Conservation (phyloP, 139 green algal species). For the Chlamydomonas sp. region DNA sequence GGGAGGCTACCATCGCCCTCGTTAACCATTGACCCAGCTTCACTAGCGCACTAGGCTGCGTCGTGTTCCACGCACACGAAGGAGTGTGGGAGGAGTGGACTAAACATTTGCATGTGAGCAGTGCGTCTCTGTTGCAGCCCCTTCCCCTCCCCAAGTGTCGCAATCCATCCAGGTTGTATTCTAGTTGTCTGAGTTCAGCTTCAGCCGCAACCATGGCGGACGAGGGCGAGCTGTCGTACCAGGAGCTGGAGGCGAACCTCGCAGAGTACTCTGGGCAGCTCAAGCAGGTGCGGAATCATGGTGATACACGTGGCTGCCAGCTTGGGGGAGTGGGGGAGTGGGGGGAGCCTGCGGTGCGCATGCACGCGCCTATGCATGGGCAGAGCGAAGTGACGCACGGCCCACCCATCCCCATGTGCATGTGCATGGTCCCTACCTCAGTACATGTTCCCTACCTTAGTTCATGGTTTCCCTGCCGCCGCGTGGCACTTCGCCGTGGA, state of each 20-base stretch:
- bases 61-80: not conserved
- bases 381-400: too few species aligned
- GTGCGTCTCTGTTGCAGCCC: not conserved
- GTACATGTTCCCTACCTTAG: too few species aligned
- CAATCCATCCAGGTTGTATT: not conserved
- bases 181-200: not conserved
- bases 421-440: too few species aligned
- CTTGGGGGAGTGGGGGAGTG: not conserved
- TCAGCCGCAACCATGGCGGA: not conserved
- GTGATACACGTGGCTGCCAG: not conserved
- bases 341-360: too few species aligned
- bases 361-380: too few species aligned
- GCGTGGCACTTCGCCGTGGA: too few species aligned
- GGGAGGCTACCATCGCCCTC: not conserved
- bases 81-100: not conserved
- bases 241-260: slow-evolving; percentile 50
- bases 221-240: slow-evolving; percentile 13
- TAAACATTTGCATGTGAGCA: not conserved
- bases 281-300: slow-evolving; percentile 39
- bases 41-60: not conserved
- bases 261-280: slow-evolving; percentile 49
- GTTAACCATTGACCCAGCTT: not conserved
- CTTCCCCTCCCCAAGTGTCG: too few species aligned
- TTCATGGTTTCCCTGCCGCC: too few species aligned
- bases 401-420: too few species aligned